phyloP scores from a whole-genome alignment of 352 stramenopile genomes.

The Pythium rhizo-oryzae region DNA sequence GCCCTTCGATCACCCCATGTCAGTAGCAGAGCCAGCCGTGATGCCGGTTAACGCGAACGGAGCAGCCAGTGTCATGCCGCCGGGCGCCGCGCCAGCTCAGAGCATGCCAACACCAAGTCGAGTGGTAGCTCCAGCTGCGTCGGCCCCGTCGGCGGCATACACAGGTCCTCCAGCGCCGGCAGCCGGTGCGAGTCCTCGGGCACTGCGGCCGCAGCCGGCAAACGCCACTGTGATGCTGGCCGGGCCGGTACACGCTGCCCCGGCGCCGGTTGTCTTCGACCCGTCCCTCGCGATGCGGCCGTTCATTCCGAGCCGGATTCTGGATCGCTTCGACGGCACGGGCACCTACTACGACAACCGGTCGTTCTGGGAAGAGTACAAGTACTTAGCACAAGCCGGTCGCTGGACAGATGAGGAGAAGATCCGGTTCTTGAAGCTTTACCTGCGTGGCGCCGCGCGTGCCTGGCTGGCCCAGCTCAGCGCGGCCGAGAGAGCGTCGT shows the following conservation, averaged over 20 bases:
- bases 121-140: neutral
- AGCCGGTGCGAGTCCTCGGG: too few relatives aligned
- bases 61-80: too few relatives aligned
- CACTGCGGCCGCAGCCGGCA: too few relatives aligned
- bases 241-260: too few relatives aligned
- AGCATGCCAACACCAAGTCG: slow-evolving; percentile 1
- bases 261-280: too few relatives aligned
- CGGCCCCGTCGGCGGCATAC: too few relatives aligned
- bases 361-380: neutral
- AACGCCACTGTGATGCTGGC: too few relatives aligned
- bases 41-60: neutral
- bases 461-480: neutral
- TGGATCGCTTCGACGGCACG: too few relatives aligned
- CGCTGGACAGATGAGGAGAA: slow-evolving; percentile 3
- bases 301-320: too few relatives aligned
- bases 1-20: neutral
- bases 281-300: too few relatives aligned
- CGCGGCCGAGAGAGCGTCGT: neutral
- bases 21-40: too few relatives aligned
- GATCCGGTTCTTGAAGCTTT: neutral
- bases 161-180: neutral
- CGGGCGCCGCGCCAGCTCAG: neutral
- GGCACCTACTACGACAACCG: too few relatives aligned
- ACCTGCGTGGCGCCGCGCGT: neutral
- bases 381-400: neutral